A percentile compares a stretch with the other conserved stretches of the same genome.
These are phyloP conservation scores for Artemisia annua DNA, from an alignment of 129 eudicot species.

Conservation along the genomic window DNA sequence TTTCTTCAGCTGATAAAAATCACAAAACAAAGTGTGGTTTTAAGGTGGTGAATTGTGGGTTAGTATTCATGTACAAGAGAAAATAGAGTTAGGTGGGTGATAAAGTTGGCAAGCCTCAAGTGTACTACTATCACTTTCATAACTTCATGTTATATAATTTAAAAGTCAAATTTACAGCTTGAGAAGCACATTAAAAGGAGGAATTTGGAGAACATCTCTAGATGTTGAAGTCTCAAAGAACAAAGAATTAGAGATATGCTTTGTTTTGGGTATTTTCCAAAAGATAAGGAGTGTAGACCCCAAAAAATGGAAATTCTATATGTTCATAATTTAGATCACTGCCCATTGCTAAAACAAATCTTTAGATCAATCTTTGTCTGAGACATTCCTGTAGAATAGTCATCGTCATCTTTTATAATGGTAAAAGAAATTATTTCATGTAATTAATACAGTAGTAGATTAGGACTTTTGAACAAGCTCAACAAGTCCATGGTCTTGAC, in stretches of 20 bases:
- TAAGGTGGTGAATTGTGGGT: background rate
- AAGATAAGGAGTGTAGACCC: constrained; percentile 12
- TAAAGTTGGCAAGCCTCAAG: too few species aligned
- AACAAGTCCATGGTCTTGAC: too few species aligned
- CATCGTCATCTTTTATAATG: too few species aligned
- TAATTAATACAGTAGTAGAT: too few species aligned
- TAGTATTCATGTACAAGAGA: background rate
- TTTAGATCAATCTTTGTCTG: too few species aligned
- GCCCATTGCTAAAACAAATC: too few species aligned
- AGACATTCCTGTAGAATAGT: too few species aligned
- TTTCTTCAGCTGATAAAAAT: too few species aligned
- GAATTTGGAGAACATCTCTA: constrained; percentile 14
- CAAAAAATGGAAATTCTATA: background rate
- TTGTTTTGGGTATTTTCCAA: constrained; percentile 13
- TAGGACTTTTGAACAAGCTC: too few species aligned
- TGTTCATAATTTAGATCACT: too few species aligned
- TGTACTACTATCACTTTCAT: constrained; percentile 13
- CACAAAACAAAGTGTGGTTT: background rate
- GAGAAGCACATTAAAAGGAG: constrained; percentile 25
- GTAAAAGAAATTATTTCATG: too few species aligned
- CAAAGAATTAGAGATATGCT: constrained; percentile 17
- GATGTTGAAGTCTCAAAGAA: constrained; percentile 24
- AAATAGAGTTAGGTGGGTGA: background rate
- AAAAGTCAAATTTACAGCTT: constrained; percentile 25
- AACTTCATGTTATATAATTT: constrained; percentile 1